Base-by-base conservation (phyloP, 345 rosid species). In the Lenwebbia sp. region DNA sequence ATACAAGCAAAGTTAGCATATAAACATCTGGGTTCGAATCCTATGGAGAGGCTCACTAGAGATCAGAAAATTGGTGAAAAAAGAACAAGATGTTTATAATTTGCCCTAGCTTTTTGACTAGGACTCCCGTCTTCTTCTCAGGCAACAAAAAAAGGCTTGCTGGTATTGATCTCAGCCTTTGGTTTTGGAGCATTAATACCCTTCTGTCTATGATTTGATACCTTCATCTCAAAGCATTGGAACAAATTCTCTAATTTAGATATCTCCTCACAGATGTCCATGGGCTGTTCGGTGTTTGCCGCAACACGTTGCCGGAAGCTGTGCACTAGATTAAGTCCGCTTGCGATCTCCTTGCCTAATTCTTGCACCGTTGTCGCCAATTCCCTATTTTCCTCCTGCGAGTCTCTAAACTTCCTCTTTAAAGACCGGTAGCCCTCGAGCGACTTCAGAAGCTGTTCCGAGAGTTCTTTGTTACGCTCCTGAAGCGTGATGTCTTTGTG, bases 361-460 rank as follows among this genome's bases (percentile, higher is more conserved):
- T 93, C 95, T 87, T 78, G 92, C 90, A 95, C 84, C 4, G 90
- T 85, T 30, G 86, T 60, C 58, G 85, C 87, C 84, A 90, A 81
- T 1, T 81, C 84, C 26, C 40, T 70, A 54, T 89, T 91, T 55
- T 96, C 94, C 56, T 93, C 93, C 86, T 89, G 88, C 17, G 85
- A 91, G n/a, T 91, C 95, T 87, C 85, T 93, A 82, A 90, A 88
- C 87, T 90, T 94, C 86, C 92, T 93, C 90, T 95, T 96, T 50
- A 94, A 87, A 26, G 97, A 89, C 41, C 93, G 75, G 86, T 93
- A 95, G 56, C 94, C 90, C 3, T 95, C 98, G 56, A 95, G 94
- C 9, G 96, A 94, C 89, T 88, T 93, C 33, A 95, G 88, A 50
- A 96, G 95, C 62, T 96, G 95, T 84, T 93, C 94, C 4, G 99